Evolutionary conservation across 2,329 filamentous ascomycete species (phyloP).

Genomic region (Raffaelea deltoideospora): DNA sequence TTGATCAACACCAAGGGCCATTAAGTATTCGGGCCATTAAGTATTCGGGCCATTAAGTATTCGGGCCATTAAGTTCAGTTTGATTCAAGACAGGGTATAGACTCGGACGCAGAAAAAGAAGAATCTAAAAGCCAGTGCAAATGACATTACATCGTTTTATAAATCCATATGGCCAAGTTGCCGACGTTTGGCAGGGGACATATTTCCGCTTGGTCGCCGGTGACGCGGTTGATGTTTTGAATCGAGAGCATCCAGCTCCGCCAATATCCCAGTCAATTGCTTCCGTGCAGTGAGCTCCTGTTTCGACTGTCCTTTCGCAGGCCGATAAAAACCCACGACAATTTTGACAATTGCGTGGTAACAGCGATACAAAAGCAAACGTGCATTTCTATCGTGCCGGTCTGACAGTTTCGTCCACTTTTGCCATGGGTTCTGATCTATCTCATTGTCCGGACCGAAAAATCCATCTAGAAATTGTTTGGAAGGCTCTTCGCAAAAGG

Average conservation of each 20-base stretch:
- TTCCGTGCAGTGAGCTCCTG: conserved; percentile 38
- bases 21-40: no score
- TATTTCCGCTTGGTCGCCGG: conserved; percentile 22
- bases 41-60: no score
- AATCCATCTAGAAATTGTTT: conserved; percentile 33
- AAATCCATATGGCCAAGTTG: no score
- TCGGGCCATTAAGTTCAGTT: no score
- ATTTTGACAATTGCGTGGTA: conserved; percentile 38
- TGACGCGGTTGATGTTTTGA: conserved; percentile 18
- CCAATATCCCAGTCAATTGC: conserved; percentile 30
- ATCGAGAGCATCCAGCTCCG: conserved; percentile 21
- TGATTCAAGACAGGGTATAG: no score
- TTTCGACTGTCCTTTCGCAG: conserved; percentile 28
- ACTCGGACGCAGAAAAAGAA: no score
- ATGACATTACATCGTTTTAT: no score
- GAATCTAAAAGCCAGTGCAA: no score
- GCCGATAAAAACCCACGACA: conserved; percentile 40
- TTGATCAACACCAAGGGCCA: no score
- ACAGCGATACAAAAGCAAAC: conserved; percentile 40
- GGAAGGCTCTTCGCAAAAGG: conserved; percentile 29
- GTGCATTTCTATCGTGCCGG: conserved; percentile 19
- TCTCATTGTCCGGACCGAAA: no score
- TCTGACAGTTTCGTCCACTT: conserved; percentile 4
- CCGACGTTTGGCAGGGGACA: conserved; percentile 32
- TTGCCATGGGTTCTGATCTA: no score